These are phyloP conservation scores for Puccinia polysora DNA, from an alignment of 1,284 basidiomycete genomes.

Conservation along the genomic window DNA sequence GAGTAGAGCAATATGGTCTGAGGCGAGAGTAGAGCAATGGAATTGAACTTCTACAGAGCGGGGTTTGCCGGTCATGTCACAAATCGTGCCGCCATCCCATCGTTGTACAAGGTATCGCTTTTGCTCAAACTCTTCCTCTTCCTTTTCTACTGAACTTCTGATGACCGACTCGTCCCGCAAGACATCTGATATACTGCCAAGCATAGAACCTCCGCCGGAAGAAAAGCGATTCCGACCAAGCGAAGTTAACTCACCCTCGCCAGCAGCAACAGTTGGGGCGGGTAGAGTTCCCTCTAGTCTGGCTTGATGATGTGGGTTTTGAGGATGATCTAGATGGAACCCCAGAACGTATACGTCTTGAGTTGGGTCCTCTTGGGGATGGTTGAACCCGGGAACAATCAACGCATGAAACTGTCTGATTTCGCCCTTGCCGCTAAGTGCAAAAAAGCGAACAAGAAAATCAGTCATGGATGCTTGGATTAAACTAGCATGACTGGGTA, in stretches of 20 bases:
- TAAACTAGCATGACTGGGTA: too few species aligned
- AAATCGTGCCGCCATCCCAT: conserved; percentile 82
- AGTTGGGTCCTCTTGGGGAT: conserved; percentile 48
- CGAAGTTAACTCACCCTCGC: conserved; percentile 27
- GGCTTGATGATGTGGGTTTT: conserved; percentile 39
- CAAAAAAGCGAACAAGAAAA: not conserved
- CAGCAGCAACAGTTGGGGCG: conserved; percentile 2
- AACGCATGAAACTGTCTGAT: conserved; percentile 52
- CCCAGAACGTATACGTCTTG: conserved; percentile 50
- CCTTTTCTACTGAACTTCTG: conserved; percentile 13
- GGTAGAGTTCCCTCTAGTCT: conserved; percentile 39
- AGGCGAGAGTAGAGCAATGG: conserved; percentile 86
- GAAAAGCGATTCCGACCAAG: conserved; percentile 32
- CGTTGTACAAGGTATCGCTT: conserved; percentile 81
- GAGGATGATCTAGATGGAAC: conserved; percentile 33
- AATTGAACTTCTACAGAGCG: conserved; percentile 93
- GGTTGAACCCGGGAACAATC: conserved; percentile 45
- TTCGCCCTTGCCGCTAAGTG: conserved; percentile 40
- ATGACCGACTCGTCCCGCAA: conserved; percentile 21
- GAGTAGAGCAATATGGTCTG: conserved; percentile 71
- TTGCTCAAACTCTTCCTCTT: conserved; percentile 45
- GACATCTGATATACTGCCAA: conserved; percentile 25
- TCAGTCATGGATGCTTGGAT: not conserved
- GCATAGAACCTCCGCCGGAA: conserved; percentile 11
- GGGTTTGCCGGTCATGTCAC: conserved; percentile 78